Base-by-base conservation (phyloP, 305 asterid species). In the Fraxinus ornus region DNA sequence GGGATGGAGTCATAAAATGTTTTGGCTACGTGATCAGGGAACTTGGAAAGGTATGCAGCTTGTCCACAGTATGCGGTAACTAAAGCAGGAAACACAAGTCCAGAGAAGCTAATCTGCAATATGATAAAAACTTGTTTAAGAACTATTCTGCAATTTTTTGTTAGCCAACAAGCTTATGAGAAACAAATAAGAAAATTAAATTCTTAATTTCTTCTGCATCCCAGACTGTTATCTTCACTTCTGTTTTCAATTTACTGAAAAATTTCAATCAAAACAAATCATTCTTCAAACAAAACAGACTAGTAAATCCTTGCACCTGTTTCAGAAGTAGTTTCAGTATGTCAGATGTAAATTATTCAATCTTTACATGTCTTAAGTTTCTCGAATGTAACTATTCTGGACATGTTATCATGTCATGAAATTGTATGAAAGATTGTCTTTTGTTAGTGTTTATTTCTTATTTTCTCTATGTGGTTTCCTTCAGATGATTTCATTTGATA, bases 1-100 rank as follows among this genome's bases (percentile, higher is more conserved):
- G 97, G 98, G 35, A 89, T 47, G 0, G 94, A 91, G n/a, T 79
- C 87, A 39, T 91, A 94, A 81, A 94, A 93, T 0, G 93, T 86
- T 24, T 77, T 19, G 4, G 19, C 68, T 0, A 90, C 90, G 19
- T 91, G 73, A 0, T 81, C 86, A 0, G 92, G 93, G 79, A 84
- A 85, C 85, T 91, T 93, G 70, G 85, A 41, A 5, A 94, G 96
- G 64, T 85, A 94, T 3, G 98, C 92, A 62, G 95, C 98, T 86
- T 94, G 98, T 4, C 98, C 98, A 55, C 75, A 2, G 82, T 94
- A 94, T 15, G 90, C 93, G 1, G 52, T 1, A 3, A 89, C 37
- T 62, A 94, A 60, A 12, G 95, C 83, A 22, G 98, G 98, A 83
- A 93, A 90, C 33, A 94, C 98, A 0, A 91, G 13, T 2, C 86